Conservation (phyloP, 2,329 filamentous ascomycete genomes). For the Alternaria dauci region DNA sequence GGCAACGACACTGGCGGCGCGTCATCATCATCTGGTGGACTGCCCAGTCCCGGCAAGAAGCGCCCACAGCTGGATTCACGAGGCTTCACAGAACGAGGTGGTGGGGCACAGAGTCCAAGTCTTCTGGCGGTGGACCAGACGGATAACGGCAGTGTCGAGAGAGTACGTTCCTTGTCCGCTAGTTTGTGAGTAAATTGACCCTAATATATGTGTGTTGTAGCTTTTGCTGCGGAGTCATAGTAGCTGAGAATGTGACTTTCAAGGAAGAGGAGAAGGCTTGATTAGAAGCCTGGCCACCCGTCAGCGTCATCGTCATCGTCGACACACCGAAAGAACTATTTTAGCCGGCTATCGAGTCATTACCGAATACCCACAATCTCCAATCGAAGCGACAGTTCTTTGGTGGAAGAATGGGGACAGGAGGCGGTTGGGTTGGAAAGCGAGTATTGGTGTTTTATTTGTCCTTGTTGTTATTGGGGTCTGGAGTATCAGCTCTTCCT, state of each 20-base stretch:
- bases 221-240: constrained; percentile 60
- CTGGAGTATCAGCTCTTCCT: background rate
- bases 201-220: constrained; percentile 34
- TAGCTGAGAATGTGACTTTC: constrained; percentile 48
- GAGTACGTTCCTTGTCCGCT: constrained; percentile 55
- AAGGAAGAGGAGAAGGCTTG: constrained; percentile 31
- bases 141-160: constrained; percentile 67
- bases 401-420: background rate
- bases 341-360: background rate
- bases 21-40: constrained; percentile 7
- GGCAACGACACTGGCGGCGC: constrained; percentile 11
- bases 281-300: constrained; percentile 13
- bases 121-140: constrained; percentile 67
- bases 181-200: constrained; percentile 28
- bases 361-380: background rate
- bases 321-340: background rate
- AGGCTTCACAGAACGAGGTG: constrained; percentile 74
- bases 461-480: constrained; percentile 1
- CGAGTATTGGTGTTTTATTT: constrained; percentile 2
- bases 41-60: constrained; percentile 22
- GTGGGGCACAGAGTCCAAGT: constrained; percentile 69
- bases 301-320: background rate
- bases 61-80: constrained; percentile 68
- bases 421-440: background rate
- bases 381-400: constrained; percentile 1